phyloP scores from a whole-genome alignment of 2,329 filamentous ascomycete genomes.

The Fonsecaea monophora region DNA sequence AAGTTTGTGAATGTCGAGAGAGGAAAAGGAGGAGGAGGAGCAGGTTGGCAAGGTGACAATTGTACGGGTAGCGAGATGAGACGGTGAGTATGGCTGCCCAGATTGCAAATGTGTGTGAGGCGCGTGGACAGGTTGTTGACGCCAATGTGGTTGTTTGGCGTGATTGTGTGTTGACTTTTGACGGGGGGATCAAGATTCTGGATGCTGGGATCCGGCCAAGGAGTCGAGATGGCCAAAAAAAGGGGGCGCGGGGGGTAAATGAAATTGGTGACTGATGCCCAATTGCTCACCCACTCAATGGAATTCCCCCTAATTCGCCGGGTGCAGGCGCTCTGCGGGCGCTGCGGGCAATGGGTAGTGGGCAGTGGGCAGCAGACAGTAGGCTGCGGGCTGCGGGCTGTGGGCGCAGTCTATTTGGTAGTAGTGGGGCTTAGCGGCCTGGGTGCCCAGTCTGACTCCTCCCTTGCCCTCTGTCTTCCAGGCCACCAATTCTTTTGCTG shows the following conservation, averaged over 20 bases:
- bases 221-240: background rate
- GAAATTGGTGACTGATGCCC: constrained; percentile 24
- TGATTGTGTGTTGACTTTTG: constrained; percentile 6
- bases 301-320: constrained; percentile 46
- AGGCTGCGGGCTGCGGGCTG: background rate
- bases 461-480: background rate
- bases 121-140: constrained; percentile 12
- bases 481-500: constrained; percentile 1
- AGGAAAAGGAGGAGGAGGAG: background rate
- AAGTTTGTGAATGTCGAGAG: background rate
- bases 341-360: background rate
- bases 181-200: constrained; percentile 1
- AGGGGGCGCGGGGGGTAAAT: background rate
- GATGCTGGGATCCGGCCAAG: constrained; percentile 8
- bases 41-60: constrained; percentile 3
- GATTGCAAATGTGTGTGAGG: constrained; percentile 10
- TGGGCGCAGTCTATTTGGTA: constrained; percentile 1
- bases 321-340: constrained; percentile 40
- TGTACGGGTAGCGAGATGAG: constrained; percentile 14
- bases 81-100: constrained; percentile 17
- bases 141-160: constrained; percentile 3
- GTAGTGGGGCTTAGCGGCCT: constrained; percentile 1
- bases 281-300: constrained; percentile 20
- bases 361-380: constrained; percentile 6
- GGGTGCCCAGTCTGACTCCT: background rate